Evolutionary conservation across 805 yeast genomes (phyloP).

Genomic region (Cyberlindnera saturnus): DNA sequence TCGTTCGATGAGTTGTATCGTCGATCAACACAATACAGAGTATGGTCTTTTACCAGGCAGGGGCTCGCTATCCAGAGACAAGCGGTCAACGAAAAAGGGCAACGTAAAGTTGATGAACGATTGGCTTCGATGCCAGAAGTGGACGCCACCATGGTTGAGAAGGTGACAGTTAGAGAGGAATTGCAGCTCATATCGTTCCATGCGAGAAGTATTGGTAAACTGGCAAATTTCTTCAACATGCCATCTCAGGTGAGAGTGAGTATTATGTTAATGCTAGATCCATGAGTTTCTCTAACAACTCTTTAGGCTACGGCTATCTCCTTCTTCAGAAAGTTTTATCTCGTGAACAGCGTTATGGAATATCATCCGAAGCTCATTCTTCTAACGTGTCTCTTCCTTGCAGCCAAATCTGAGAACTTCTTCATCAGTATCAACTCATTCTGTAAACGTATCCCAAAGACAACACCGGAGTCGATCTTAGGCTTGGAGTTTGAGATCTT

Average conservation of each 20-base stretch:
- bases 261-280: neutral
- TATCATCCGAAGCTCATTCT: conserved; percentile 80
- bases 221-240: conserved; percentile 68
- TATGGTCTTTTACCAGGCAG: conserved; percentile 76
- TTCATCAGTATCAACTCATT: conserved; percentile 82
- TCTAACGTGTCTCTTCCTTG: conserved; percentile 78
- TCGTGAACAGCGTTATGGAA: conserved; percentile 78
- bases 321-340: conserved; percentile 74
- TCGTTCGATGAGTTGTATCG: conserved; percentile 85
- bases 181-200: conserved; percentile 59
- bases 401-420: conserved; percentile 89
- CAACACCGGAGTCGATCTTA: conserved; percentile 61
- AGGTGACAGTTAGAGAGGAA: conserved; percentile 66
- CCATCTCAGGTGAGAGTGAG: conserved; percentile 74
- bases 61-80: conserved; percentile 45
- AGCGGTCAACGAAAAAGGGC: conserved; percentile 52
- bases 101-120: conserved; percentile 26
- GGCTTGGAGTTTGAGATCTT: conserved; percentile 75
- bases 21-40: conserved; percentile 72
- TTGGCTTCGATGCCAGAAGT: conserved; percentile 26
- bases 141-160: conserved; percentile 26
- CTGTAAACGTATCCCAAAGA: conserved; percentile 61
- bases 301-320: conserved; percentile 68
- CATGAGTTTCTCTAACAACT: neutral
- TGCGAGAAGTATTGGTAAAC: conserved; percentile 58